These are phyloP conservation scores for Halophytophthora batemanensis DNA, from an alignment of 352 stramenopile genomes.

Conservation along the genomic window DNA sequence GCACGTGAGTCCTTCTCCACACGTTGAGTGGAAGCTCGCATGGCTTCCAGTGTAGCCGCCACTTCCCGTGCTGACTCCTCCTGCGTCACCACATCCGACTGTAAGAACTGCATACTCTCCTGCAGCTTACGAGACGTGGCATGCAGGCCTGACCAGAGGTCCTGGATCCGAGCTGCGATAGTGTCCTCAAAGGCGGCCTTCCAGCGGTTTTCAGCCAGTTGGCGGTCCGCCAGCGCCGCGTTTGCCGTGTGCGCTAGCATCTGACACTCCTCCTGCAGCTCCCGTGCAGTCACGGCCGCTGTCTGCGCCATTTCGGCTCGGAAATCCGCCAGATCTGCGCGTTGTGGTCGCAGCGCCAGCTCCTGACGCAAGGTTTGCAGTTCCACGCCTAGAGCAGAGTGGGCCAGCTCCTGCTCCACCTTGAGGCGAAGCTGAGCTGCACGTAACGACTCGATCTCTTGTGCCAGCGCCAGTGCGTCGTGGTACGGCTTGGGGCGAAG, in stretches of 20 bases:
- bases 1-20: slow-evolving; percentile 19
- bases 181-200: slow-evolving; percentile 48
- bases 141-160: slow-evolving; percentile 53
- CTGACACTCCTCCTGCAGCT: slow-evolving; percentile 23
- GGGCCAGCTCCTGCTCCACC: slow-evolving; percentile 51
- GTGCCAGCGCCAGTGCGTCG: slow-evolving; percentile 26
- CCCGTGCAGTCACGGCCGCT: slow-evolving; percentile 13
- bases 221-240: slow-evolving; percentile 28
- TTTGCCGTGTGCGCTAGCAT: slow-evolving; percentile 34
- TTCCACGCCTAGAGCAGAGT: slow-evolving; percentile 39
- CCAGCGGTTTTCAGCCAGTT: slow-evolving; percentile 55
- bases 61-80: slow-evolving; percentile 37
- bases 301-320: slow-evolving; percentile 37
- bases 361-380: slow-evolving; percentile 37
- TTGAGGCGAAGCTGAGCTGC: slow-evolving; percentile 53
- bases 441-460: slow-evolving; percentile 53
- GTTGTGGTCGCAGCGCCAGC: slow-evolving; percentile 29
- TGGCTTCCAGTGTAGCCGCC: slow-evolving; percentile 21
- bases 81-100: slow-evolving; percentile 47
- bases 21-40: slow-evolving; percentile 17
- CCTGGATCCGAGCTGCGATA: slow-evolving; percentile 44
- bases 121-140: slow-evolving; percentile 31
- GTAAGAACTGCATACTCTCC: slow-evolving; percentile 35
- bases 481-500: slow-evolving; percentile 9
- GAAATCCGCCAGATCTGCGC: slow-evolving; percentile 36